A percentile compares a stretch with the other conserved stretches of the same genome.
These are phyloP conservation scores for Aspergillus nomiae DNA, from an alignment of 2,329 filamentous ascomycete genomes.

Conservation along the genomic window DNA sequence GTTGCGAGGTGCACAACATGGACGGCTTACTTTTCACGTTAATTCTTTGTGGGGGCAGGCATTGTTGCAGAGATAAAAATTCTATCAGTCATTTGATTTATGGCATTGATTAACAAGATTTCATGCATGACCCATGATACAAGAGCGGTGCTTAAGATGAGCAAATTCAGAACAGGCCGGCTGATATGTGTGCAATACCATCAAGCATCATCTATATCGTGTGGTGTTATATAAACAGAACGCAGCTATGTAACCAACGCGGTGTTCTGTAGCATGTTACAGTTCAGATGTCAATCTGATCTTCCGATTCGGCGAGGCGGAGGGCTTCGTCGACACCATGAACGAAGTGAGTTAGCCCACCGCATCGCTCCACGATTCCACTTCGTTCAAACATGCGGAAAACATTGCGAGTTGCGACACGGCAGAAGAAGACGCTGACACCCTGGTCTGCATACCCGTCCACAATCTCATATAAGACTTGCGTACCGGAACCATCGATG, in stretches of 20 bases:
- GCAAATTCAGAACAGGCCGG: background rate
- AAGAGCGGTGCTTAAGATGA: background rate
- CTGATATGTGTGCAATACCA: slow-evolving; percentile 3
- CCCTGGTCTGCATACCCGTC: slow-evolving; percentile 73
- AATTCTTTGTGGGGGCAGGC: background rate
- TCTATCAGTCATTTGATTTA: background rate
- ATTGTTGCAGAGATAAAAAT: background rate
- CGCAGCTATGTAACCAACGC: background rate
- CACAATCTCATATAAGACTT: slow-evolving; percentile 90
- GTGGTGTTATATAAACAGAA: background rate
- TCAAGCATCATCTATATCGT: slow-evolving; percentile 9
- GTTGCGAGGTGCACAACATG: background rate
- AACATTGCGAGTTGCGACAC: slow-evolving; percentile 58
- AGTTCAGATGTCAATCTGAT: slow-evolving; percentile 42
- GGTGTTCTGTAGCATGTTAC: background rate
- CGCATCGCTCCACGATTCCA: slow-evolving; percentile 82
- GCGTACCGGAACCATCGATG: slow-evolving; percentile 88
- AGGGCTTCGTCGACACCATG: slow-evolving; percentile 82
- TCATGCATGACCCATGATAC: background rate
- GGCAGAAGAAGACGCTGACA: slow-evolving; percentile 61
- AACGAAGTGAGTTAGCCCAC: slow-evolving; percentile 77
- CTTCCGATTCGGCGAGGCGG: slow-evolving; percentile 74
- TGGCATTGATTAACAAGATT: background rate
- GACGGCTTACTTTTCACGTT: background rate
- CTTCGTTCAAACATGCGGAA: slow-evolving; percentile 73